phyloP scores from a whole-genome alignment of 2,329 filamentous ascomycete genomes.

The Xylariomycetidae sp. region DNA sequence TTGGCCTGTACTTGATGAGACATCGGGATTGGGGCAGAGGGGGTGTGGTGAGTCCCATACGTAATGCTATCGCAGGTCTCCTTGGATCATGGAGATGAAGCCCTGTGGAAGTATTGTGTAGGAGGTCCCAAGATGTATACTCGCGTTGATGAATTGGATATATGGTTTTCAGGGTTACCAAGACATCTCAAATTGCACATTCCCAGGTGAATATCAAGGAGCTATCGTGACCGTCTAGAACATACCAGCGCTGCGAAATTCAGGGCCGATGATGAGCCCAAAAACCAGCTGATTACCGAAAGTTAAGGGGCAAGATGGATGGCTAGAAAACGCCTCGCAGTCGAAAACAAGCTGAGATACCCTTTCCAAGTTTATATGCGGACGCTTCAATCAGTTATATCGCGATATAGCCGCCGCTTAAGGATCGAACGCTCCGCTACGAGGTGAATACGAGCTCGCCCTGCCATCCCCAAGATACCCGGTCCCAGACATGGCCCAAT shows the following conservation, averaged over 20 bases:
- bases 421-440: background rate
- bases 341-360: no score
- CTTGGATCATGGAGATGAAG: background rate
- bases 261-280: no score
- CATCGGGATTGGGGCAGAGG: slow-evolving; percentile 5
- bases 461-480: background rate
- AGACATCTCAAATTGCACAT: background rate
- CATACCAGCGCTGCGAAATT: no score
- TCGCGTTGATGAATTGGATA: background rate
- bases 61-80: slow-evolving; percentile 3
- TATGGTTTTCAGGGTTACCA: background rate
- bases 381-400: no score
- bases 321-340: no score
- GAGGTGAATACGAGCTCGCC: background rate
- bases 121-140: no score
- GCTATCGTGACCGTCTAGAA: no score
- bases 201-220: background rate
- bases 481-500: no score
- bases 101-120: background rate
- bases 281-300: no score
- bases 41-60: slow-evolving; percentile 5
- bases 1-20: slow-evolving; percentile 14
- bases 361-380: no score
- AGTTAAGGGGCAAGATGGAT: no score
- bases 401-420: no score